Evolutionary conservation across 352 stramenopile species (phyloP), one percentile per base, ranked within the genome.

Genomic region (Phytophthora cactorum): DNA sequence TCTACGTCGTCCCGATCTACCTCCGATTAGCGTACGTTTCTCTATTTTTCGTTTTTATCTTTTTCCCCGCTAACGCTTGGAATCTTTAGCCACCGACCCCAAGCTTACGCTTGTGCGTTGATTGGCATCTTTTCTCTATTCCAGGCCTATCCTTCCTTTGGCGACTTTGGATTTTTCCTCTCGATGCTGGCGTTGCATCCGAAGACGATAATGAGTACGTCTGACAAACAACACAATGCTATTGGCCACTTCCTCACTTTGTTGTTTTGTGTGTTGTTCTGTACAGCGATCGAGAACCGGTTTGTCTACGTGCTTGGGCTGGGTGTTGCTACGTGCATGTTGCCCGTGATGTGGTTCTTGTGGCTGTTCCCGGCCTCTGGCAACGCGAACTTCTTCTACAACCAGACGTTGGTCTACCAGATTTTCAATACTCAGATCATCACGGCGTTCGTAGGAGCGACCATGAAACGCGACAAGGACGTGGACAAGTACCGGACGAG

Each of bases 381-480:
- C 22, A 96, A 96, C 65, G 84, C 88, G n/a, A 96, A 96, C 59
- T 96, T 96, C 66, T 96, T 92, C 58, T 96, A 94, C 75, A 94
- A 93, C 71, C 86, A 94, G 70, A 96, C 88, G 36, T 72, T 96
- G 46, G 84, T 96, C 51, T 96, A 92, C 59, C 88, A 94, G 66
- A 85, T 92, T 57, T 96, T 96, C 62, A 85, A 83, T 64, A 88
- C 84, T 1, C 84, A 92, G 60, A 66, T 93, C 17, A 81, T 94
- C 60, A 87, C 72, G 10, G 86, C 87, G 52, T 96, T 96, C 38
- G 78, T 96, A 9, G 77, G 77, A 9, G 86, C 84, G 14, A 88
- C 81, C 9, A 91, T 96, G 84, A 92, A 93, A 41, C 82, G 86
- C 29, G 88, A 96, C 77, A 96, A 95, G 66, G 84, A 90, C 27